Evolutionary conservation across 1,284 basidiomycete genomes (phyloP).

Genomic region (Microbotryum intermedium): DNA sequence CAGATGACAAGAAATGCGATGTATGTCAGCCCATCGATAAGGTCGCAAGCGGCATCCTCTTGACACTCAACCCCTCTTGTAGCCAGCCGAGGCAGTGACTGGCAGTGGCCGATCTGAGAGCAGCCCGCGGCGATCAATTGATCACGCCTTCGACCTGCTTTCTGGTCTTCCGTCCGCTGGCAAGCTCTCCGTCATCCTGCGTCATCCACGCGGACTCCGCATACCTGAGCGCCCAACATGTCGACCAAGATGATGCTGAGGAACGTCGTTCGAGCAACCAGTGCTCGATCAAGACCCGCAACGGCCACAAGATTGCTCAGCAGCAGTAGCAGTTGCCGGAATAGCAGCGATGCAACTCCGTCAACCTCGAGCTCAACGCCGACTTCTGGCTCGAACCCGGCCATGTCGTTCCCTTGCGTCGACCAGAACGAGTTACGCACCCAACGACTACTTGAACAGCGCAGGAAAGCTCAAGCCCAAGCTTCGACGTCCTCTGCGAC

Average conservation of each 20-base stretch:
- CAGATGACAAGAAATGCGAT: too few species aligned
- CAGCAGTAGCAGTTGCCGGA: neutral
- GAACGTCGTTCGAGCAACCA: neutral
- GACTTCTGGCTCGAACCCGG: slow-evolving; percentile 29
- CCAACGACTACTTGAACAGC: slow-evolving; percentile 24
- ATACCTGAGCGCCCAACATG: neutral
- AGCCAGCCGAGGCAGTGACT: too few species aligned
- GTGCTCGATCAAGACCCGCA: neutral
- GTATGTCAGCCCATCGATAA: too few species aligned
- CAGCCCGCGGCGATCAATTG: too few species aligned
- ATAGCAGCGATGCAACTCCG: neutral
- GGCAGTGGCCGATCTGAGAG: too few species aligned
- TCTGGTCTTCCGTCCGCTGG: neutral
- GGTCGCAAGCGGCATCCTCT: too few species aligned
- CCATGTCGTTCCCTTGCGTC: slow-evolving; percentile 36
- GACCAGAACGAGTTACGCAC: slow-evolving; percentile 32
- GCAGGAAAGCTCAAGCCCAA: neutral
- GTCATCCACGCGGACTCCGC: neutral
- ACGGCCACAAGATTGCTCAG: neutral
- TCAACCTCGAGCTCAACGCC: neutral
- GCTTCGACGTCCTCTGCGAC: slow-evolving; percentile 2
- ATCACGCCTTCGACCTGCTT: too few species aligned
- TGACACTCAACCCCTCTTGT: too few species aligned
- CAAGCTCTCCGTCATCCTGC: neutral
- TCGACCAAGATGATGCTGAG: neutral